Evolutionary conservation across 139 green algal genomes (phyloP).

Genomic region (Coelastrella sp.): DNA sequence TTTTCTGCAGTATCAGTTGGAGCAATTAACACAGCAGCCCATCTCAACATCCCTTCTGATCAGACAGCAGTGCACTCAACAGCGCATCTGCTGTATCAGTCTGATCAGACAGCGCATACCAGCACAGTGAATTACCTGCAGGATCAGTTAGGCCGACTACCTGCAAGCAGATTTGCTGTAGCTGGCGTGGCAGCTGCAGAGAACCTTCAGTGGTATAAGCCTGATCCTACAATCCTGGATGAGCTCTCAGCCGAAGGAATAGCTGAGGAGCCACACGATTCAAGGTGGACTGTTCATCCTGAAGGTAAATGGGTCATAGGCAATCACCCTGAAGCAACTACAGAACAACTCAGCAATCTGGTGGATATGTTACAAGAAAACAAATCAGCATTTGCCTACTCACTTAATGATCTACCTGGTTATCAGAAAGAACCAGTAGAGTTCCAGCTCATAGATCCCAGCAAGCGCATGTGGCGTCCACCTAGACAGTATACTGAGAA

Average conservation of each 20-base stretch:
- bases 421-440: not conserved
- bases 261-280: not conserved
- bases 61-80: no score
- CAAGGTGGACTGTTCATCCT: not conserved
- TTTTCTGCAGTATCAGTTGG: no score
- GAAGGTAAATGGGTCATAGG: not conserved
- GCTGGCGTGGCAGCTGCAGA: no score
- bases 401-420: not conserved
- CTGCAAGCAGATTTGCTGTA: no score
- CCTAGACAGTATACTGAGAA: not conserved
- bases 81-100: no score
- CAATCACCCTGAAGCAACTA: constrained; percentile 2
- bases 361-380: not conserved
- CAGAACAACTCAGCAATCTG: not conserved
- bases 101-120: no score
- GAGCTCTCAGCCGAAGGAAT: not conserved
- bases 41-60: no score
- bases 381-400: not conserved
- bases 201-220: no score
- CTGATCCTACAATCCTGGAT: not conserved
- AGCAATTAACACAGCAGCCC: no score
- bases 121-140: no score
- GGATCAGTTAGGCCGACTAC: no score
- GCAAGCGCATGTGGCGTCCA: not conserved
- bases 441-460: not conserved